Percentiles rank a stretch among this genome's conserved stretches.
These are phyloP conservation scores for Trifolium repens DNA, from an alignment of 306 rosid genomes.

Conservation along the genomic window DNA sequence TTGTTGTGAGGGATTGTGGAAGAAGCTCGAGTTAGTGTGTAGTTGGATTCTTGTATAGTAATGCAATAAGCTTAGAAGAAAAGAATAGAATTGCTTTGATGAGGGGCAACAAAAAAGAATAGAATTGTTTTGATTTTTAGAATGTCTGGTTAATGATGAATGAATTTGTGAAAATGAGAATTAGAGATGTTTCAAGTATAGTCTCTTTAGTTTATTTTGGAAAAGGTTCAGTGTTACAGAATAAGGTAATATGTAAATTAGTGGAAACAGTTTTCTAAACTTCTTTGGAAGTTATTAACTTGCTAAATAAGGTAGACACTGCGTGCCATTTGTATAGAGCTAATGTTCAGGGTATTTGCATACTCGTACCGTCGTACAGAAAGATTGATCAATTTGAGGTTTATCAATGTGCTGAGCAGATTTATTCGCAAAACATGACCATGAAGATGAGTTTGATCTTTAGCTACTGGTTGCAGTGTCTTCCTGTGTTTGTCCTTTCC, in stretches of 20 bases:
- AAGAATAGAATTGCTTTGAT: constrained; percentile 15
- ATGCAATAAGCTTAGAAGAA: not conserved
- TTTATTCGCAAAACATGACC: constrained; percentile 7
- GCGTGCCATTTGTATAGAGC: not conserved
- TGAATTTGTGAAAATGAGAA: constrained; percentile 2
- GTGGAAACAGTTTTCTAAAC: not conserved
- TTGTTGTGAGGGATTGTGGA: not conserved
- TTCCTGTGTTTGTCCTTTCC: not conserved
- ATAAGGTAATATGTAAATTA: not conserved
- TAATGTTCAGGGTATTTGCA: not conserved
- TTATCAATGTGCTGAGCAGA: not conserved
- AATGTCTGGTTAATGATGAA: not conserved
- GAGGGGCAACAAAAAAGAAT: not conserved
- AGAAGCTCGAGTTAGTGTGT: not conserved
- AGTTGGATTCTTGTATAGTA: constrained; percentile 1
- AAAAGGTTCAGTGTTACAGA: not conserved
- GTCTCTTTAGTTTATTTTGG: not conserved
- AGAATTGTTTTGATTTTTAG: not conserved
- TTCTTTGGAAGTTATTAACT: not conserved
- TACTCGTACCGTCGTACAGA: not conserved
- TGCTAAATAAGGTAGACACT: not conserved
- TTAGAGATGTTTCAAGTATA: not conserved
- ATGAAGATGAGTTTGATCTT: not conserved
- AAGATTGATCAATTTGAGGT: not conserved
- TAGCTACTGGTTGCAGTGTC: not conserved